Base-by-base conservation (phyloP, 495 filamentous ascomycete genomes). In the Penicillium angulare region DNA sequence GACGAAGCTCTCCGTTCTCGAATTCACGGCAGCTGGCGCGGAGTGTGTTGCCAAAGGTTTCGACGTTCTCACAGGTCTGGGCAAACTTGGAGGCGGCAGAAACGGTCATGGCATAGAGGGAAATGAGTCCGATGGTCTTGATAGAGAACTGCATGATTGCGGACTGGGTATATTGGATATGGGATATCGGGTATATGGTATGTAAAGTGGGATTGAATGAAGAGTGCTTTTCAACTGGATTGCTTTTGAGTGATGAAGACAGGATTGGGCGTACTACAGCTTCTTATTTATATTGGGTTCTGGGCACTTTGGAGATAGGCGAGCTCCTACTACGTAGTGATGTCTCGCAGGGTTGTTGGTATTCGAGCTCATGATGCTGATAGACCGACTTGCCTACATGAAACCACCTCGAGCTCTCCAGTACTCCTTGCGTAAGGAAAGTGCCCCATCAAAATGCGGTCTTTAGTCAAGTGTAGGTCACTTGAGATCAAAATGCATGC, bases 41-140 rank as follows among this genome's bases (percentile, higher is more conserved):
- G 27, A 61, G 26, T 9, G 40, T 52, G 0, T 39, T 49, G 17
- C 59, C 55, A 3, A 29, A 44, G 3, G 50, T 45, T 17, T 61
- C 45, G 16, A 61, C 47, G 15, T 57, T 45, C 16, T 52, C 38
- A 22, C 59, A 61, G n/a, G 50, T 55, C 26, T 52, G 12, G 18
- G 51, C 59, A 18, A 61, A 61, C 36, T 58, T 58, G 40, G 59
- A 61, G 13, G 55, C 21, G 12, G 47, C 54, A 5, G 55, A 58
- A 7, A 52, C 48, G 5, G 49, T 39, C 15, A 58, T 43, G 17
- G 49, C 49, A 8, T 58, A 47, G 27, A 61, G 24, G 23, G 55
- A 47, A 12, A 61, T 38, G 6, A 61, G 39, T 9, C 47, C 54
- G n/a, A 61, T 26, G 31, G 35, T 49, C 43, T 57, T 55, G 32